Evolutionary conservation across 1,284 basidiomycete species (phyloP).

Genomic region (Phenoliferia sp.): DNA sequence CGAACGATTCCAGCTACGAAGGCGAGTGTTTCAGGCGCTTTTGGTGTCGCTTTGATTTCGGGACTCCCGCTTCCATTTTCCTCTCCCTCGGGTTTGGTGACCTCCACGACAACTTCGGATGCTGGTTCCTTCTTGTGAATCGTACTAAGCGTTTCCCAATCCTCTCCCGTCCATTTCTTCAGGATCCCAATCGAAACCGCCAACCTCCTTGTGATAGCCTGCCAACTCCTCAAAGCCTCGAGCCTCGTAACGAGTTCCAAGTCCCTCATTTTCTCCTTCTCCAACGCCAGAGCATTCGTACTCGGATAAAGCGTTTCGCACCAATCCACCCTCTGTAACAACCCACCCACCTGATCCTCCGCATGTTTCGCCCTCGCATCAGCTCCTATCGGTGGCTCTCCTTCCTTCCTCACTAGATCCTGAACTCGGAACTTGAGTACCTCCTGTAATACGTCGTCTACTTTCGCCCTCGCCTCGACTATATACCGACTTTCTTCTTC

Average conservation of each 20-base stretch:
- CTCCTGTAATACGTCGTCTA: conserved; percentile 78
- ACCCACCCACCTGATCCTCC: conserved; percentile 30
- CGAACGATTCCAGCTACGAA: conserved; percentile 94
- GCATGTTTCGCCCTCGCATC: conserved; percentile 21
- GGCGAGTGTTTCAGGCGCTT: conserved; percentile 20
- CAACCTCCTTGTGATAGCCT: conserved; percentile 70
- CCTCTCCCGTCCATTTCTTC: conserved; percentile 85
- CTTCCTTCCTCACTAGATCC: conserved; percentile 46
- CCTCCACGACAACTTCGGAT: too few relatives aligned
- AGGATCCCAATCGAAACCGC: conserved; percentile 71
- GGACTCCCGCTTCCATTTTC: background rate
- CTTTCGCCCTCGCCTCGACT: conserved; percentile 74
- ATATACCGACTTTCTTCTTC: conserved; percentile 76
- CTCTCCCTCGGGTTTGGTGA: too few relatives aligned
- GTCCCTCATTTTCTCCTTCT: conserved; percentile 67
- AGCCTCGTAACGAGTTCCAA: conserved; percentile 67
- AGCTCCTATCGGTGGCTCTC: conserved; percentile 28
- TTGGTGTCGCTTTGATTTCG: too few relatives aligned
- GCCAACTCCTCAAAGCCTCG: conserved; percentile 85
- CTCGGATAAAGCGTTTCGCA: conserved; percentile 84
- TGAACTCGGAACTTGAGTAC: conserved; percentile 65
- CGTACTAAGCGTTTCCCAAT: conserved; percentile 41
- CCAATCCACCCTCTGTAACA: conserved; percentile 62
- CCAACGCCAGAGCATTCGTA: conserved; percentile 68
- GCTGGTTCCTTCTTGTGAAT: background rate